These are phyloP conservation scores for Rhododendron mucronatum DNA, from an alignment of 148 eudicot species.

Conservation along the genomic window DNA sequence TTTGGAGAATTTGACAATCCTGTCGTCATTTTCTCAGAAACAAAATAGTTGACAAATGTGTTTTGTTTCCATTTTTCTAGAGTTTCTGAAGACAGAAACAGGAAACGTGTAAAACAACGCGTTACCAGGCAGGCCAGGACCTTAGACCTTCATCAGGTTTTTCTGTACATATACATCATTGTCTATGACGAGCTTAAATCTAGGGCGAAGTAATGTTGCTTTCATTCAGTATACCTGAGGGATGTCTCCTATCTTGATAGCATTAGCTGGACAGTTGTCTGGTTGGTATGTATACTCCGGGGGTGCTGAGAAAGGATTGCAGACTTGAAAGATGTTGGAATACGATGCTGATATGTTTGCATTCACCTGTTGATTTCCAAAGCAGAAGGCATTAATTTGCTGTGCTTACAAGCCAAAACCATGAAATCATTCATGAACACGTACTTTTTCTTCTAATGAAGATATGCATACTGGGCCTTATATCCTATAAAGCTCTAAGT, in stretches of 20 bases:
- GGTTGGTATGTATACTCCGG: conserved; percentile 55
- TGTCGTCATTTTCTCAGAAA: neutral
- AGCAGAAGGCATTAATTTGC: neutral
- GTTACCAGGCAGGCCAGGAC: neutral
- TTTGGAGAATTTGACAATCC: neutral
- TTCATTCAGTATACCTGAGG: conserved; percentile 38
- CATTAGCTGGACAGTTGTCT: conserved; percentile 42
- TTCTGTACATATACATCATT: neutral
- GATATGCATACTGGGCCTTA: neutral
- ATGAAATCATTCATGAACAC: neutral
- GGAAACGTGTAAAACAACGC: neutral
- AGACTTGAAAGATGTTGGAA: conserved; percentile 40
- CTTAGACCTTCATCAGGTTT: neutral
- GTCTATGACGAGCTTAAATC: neutral
- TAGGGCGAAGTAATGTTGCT: neutral
- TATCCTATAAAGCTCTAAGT: neutral
- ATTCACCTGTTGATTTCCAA: conserved; percentile 43
- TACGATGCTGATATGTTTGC: conserved; percentile 38
- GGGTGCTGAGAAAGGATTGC: conserved; percentile 86
- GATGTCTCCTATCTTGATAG: conserved; percentile 56
- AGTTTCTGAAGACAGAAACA: neutral
- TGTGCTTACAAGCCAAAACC: neutral
- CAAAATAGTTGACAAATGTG: neutral
- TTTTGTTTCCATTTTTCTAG: neutral
- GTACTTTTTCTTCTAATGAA: neutral